Conservation (phyloP, 805 yeast species). For the Zygosaccharomyces siamensis region DNA sequence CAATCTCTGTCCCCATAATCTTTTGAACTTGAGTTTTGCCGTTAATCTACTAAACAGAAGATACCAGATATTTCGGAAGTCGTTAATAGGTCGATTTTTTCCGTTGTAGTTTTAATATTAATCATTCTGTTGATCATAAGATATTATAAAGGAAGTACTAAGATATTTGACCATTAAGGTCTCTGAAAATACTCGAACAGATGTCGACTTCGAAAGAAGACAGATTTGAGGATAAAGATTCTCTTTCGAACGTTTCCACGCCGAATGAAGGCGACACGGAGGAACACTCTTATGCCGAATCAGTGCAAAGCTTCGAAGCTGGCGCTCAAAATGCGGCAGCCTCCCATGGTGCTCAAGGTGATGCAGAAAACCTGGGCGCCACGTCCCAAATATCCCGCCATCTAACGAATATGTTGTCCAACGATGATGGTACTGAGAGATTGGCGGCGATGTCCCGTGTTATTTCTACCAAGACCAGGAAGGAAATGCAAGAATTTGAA, state of each 20-base stretch:
- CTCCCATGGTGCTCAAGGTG: background rate
- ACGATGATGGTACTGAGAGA: slow-evolving; percentile 37
- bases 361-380: slow-evolving; percentile 24
- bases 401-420: slow-evolving; percentile 31
- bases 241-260: slow-evolving; percentile 13
- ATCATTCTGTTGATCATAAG: too few relatives aligned
- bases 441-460: slow-evolving; percentile 48
- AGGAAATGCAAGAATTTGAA: slow-evolving; percentile 42
- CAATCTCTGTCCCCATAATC: too few relatives aligned
- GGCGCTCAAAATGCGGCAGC: background rate
- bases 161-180: too few relatives aligned
- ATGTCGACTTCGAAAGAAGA: slow-evolving; percentile 9
- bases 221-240: slow-evolving; percentile 19
- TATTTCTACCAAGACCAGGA: slow-evolving; percentile 45
- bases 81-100: too few relatives aligned
- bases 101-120: too few relatives aligned
- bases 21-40: too few relatives aligned
- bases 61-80: too few relatives aligned
- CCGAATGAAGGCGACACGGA: background rate
- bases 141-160: too few relatives aligned
- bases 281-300: slow-evolving; percentile 23
- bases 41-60: too few relatives aligned
- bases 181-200: background rate
- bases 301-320: slow-evolving; percentile 23
- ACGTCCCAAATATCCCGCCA: slow-evolving; percentile 32